Evolutionary conservation across 768 basidiomycete genomes (phyloP), one percentile per base, ranked within the genome.

Genomic region (Exidia glandulosa): DNA sequence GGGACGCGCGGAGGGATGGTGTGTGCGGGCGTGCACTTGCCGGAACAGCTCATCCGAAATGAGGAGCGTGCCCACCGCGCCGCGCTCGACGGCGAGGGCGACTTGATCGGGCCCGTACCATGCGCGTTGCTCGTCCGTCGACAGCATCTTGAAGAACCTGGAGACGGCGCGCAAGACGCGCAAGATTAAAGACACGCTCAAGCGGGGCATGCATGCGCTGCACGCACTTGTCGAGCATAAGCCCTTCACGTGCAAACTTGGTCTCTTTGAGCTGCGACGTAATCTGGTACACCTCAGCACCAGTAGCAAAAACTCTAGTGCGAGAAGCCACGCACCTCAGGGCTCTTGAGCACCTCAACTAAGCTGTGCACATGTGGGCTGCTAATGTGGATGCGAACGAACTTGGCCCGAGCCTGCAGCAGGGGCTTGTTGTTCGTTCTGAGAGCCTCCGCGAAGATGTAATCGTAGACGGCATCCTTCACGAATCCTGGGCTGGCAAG

Each of bases 61-160:
- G 58, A 99, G 77, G 30, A 99, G 78, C 2, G 92, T 93, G 16
- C 94, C 94, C 45, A 98, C 85, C 0, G 96, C 96, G 1, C 94
- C 94, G 56, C 96, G 80, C 68, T 94, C 90, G 34, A 90, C 87
- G 3, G 96, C 96, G 25, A 96, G 79, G 56, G 80, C 77, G 59
- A 99, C 96, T 71, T 99, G 96, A 56, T 90, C 86, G 13, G 94
- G 91, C 1, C 95, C 96, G 71, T 99, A 99, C 96, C 96, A 99
- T 3, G 96, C 96, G 59, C 96, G 81, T 77, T 94, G 85, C 70
- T 97, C 94, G 66, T 99, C 94, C 1, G 80, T 81, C 0, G 88
- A 92, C 31, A 98, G 81, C 93, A 94, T 98, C 72, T 97, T 99
- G 76, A 94, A 94, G 75, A 99, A 99, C 65, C 94, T 97, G 64